Evolutionary conservation across 495 filamentous ascomycete species (phyloP), one percentile per base, ranked within the genome.

Genomic region (Trichocladium antarcticum): DNA sequence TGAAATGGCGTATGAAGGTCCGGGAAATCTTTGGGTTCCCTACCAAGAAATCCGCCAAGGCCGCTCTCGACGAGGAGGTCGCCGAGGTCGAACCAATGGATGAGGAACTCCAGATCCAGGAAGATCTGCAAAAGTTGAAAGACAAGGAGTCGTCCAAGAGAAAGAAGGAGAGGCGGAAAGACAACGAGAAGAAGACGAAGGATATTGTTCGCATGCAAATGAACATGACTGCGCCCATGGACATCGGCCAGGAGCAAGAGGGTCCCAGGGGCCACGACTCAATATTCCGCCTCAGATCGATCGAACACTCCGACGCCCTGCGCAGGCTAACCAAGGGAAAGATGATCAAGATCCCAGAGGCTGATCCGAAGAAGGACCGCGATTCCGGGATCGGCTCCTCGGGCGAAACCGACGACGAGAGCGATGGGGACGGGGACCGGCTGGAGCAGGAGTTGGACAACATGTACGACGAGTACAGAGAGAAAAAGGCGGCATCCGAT

Each of bases 131-230:
- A 48, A 75, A 74, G 15, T 71, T 97, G 44, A 80, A 83, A 43
- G 87, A 95, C 10, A 83, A 82, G 57, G 85, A 89, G 49, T 75
- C 59, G 20, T 53, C 79, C 37, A 77, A 78, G 55, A 87, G 80
- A 65, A 95, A 90, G 69, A 80, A 84, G 49, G 84, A 89, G 57
- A 73, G 83, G 50, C 72, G 87, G 51, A 82, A 76, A 56, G 86
- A 89, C 34, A 96, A 96, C 53, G 89, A 95, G 64, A 80, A 80
- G 59, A 95, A 89, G 68, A 81, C 83, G 54, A 88, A 84, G 63
- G 89, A 95, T 48, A 89, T 95, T 46, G 72, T 89, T 24, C 83
- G 92, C 39, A 80, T 97, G 83, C 93, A 98, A 67, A 78, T 98
- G 72, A 79, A 95, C 65, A 97, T 98, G 93, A 87, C 81, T 14